Evolutionary conservation across 352 stramenopile genomes (phyloP).

Genomic region (Globisporangium splendens): DNA sequence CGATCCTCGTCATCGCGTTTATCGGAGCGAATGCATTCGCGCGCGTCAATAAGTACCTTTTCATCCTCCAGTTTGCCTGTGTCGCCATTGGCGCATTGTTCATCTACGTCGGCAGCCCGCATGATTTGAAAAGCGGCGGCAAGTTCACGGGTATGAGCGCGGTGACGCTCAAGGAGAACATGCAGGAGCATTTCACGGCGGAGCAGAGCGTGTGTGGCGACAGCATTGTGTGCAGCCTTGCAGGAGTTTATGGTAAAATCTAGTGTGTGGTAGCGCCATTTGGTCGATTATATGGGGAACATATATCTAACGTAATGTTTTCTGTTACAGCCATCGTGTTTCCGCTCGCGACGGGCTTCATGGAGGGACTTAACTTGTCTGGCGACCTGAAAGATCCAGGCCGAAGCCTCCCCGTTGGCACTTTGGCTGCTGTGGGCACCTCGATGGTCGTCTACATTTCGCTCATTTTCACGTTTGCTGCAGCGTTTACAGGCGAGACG

Average conservation of each 20-base stretch:
- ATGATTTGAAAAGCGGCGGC: constrained; percentile 41
- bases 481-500: constrained; percentile 46
- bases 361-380: constrained; percentile 80
- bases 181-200: constrained; percentile 34
- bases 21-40: constrained; percentile 70
- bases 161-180: constrained; percentile 43
- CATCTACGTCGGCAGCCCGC: constrained; percentile 29
- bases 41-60: constrained; percentile 75
- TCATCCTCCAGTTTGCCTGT: constrained; percentile 59
- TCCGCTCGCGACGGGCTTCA: constrained; percentile 77
- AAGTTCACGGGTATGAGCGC: constrained; percentile 44
- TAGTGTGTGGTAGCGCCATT: too few relatives aligned
- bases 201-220: constrained; percentile 35
- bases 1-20: constrained; percentile 51
- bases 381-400: constrained; percentile 72
- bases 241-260: constrained; percentile 41
- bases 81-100: constrained; percentile 54
- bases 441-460: constrained; percentile 65
- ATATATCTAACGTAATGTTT: background rate
- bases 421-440: constrained; percentile 51
- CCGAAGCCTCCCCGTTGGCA: constrained; percentile 64
- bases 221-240: constrained; percentile 33
- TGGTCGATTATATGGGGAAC: too few relatives aligned
- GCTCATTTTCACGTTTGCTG: constrained; percentile 68
- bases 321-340: constrained; percentile 60